Conservation (phyloP, 192 early-diverging fungal genomes). For the Thamnidium elegans region DNA sequence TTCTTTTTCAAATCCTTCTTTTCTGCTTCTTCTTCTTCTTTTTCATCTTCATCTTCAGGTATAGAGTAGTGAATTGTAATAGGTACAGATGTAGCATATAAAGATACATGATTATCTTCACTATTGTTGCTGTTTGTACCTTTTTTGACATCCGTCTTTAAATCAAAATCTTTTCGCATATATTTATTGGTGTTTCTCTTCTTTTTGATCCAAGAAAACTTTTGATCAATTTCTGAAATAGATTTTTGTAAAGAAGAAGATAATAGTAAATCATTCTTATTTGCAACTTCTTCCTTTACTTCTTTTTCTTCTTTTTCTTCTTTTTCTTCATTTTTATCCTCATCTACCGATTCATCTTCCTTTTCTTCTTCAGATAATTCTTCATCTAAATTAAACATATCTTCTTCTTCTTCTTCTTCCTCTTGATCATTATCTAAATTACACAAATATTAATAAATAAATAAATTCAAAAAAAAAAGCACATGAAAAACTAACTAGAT, state of each 20-base stretch:
- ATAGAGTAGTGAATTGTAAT: conserved; percentile 10
- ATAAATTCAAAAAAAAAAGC: no score
- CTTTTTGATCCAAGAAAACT: conserved; percentile 6
- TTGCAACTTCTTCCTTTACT: background rate
- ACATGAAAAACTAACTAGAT: no score
- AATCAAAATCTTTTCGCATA: background rate
- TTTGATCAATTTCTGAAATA: background rate
- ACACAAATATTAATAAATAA: background rate
- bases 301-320: conserved; percentile 2
- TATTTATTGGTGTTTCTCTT: conserved; percentile 12
- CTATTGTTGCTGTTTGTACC: background rate
- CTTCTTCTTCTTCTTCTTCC: conserved; percentile 7
- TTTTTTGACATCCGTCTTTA: background rate
- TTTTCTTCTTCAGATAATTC: conserved; percentile 3
- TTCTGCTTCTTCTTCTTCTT: background rate
- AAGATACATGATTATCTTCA: background rate
- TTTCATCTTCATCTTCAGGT: background rate
- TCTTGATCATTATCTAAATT: background rate
- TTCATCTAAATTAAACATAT: conserved; percentile 23
- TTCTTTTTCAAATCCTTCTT: background rate
- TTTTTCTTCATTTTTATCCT: background rate
- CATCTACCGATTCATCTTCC: background rate
- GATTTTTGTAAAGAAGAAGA: conserved; percentile 1
- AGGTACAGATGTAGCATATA: conserved; percentile 24
- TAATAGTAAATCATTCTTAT: background rate